Conservation (phyloP, 768 basidiomycete genomes). For the Neoboletus brunneissimus region DNA sequence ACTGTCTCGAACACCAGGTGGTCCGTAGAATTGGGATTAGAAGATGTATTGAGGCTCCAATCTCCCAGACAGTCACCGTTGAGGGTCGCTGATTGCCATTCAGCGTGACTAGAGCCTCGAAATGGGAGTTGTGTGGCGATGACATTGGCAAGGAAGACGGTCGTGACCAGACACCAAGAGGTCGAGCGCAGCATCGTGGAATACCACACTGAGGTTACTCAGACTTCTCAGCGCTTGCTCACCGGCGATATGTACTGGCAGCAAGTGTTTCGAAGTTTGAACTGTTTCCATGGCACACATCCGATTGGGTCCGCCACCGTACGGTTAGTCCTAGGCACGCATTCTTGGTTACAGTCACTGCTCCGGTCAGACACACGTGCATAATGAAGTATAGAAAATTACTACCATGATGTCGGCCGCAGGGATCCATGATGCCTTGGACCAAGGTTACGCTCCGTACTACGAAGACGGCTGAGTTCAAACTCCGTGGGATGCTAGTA, state of each 20-base stretch:
- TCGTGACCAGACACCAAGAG: background rate
- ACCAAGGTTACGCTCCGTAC: too few species aligned
- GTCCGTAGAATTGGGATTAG: slow-evolving; percentile 22
- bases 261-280: background rate
- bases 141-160: background rate
- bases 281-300: background rate
- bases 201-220: background rate
- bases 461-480: too few species aligned
- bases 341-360: too few species aligned
- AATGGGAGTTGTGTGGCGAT: background rate
- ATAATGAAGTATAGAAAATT: too few species aligned
- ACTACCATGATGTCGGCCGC: too few species aligned
- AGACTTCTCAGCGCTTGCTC: background rate
- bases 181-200: background rate
- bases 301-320: too few species aligned
- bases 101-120: background rate
- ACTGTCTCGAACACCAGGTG: slow-evolving; percentile 25
- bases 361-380: too few species aligned
- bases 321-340: too few species aligned
- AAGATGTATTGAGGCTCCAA: background rate
- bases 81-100: background rate
- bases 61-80: background rate
- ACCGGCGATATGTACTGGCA: background rate
- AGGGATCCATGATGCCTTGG: too few species aligned
- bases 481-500: too few species aligned